These are phyloP conservation scores for Eimeria maxima DNA, from an alignment of 169 alveolate species.

Conservation along the genomic window DNA sequence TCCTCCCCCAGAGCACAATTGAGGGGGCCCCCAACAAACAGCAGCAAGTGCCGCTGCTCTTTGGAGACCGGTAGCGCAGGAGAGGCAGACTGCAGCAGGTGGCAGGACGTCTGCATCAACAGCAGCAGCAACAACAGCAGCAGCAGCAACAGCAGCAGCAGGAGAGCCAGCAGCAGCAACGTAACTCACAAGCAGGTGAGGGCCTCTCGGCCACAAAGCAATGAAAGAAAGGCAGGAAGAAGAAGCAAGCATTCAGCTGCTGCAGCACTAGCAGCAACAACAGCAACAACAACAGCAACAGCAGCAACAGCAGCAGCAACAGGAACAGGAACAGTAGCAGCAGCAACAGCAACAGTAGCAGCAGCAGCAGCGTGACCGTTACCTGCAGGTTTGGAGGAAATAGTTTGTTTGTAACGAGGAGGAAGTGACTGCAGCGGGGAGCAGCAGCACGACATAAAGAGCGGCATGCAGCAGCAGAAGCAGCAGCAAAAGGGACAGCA, in stretches of 20 bases:
- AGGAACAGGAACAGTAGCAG: conserved; percentile 1
- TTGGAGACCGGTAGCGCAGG: conserved; percentile 52
- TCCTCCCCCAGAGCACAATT: neutral
- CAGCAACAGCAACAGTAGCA: conserved; percentile 14
- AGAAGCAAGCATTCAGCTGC: too few species aligned
- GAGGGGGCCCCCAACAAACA: conserved; percentile 50
- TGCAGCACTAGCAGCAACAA: neutral
- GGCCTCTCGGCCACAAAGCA: too few species aligned
- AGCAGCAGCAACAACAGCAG: conserved; percentile 51
- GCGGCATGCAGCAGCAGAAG: conserved; percentile 63
- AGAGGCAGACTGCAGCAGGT: conserved; percentile 19
- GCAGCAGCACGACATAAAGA: conserved; percentile 22
- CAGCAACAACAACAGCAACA: neutral
- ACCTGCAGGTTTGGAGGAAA: conserved; percentile 23
- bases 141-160: conserved; percentile 17
- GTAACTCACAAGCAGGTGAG: too few species aligned
- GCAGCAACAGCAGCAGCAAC: neutral
- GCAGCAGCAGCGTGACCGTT: conserved; percentile 42
- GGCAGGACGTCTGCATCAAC: conserved; percentile 70
- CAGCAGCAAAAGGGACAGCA: conserved; percentile 40
- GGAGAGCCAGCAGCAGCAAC: neutral
- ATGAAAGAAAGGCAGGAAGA: too few species aligned
- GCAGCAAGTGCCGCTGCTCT: conserved; percentile 36
- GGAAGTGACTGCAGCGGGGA: conserved; percentile 41
- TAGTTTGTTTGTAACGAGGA: conserved; percentile 12